These are phyloP conservation scores for Termitomyces sp. DNA, from an alignment of 768 basidiomycete genomes.

Conservation along the genomic window DNA sequence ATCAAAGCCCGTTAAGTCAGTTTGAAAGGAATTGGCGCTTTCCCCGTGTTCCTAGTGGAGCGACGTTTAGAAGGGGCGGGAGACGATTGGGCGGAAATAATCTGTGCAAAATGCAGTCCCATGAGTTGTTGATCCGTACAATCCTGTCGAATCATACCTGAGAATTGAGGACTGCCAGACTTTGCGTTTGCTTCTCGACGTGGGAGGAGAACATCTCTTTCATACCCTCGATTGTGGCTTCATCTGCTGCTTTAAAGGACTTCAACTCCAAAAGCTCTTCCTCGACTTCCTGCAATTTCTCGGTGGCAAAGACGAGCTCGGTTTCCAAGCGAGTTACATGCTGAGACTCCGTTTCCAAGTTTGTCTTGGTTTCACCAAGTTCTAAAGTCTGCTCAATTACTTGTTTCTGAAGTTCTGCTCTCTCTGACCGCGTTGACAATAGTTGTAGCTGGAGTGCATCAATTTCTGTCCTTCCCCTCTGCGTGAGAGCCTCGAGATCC, in stretches of 20 bases:
- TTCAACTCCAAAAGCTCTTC: conserved; percentile 25
- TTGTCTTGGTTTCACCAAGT: conserved; percentile 10
- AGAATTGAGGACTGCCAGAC: conserved; percentile 27
- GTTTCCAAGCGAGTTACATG: conserved; percentile 13
- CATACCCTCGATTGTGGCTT: conserved; percentile 27
- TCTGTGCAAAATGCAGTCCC: conserved; percentile 8
- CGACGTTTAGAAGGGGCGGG: conserved; percentile 18
- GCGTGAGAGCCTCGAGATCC: conserved; percentile 6
- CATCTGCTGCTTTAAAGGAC: conserved; percentile 27
- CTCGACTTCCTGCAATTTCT: conserved; percentile 21
- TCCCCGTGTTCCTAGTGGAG: conserved; percentile 1
- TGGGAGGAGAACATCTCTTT: conserved; percentile 24
- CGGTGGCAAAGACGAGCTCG: conserved; percentile 14
- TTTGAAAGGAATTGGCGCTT: conserved; percentile 6
- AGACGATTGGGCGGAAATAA: conserved; percentile 22
- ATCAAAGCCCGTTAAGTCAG: background rate
- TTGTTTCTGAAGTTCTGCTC: conserved; percentile 8
- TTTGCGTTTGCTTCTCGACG: conserved; percentile 26
- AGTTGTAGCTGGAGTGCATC: background rate
- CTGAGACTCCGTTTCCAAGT: conserved; percentile 13
- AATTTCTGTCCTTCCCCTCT: background rate
- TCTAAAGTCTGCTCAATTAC: conserved; percentile 10
- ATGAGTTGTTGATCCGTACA: background rate
- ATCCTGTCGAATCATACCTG: conserved; percentile 22
- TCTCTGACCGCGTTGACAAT: background rate